Conservation (phyloP, 2,329 filamentous ascomycete genomes). For the Penicillium digitatum region DNA sequence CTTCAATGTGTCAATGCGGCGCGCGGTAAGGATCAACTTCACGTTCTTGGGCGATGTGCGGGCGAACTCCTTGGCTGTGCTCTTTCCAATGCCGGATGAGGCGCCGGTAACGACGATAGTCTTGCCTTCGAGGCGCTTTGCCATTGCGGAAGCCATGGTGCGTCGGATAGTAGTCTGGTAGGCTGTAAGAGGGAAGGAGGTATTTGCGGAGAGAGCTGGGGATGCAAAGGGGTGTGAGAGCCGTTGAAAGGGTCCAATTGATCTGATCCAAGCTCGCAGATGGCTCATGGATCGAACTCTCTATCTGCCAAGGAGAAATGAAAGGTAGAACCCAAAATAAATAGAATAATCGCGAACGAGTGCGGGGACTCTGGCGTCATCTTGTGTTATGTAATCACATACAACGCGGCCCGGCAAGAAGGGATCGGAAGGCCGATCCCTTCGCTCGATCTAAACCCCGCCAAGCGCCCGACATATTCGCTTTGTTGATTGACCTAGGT, state of each 20-base stretch:
- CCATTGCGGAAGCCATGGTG: slow-evolving; percentile 65
- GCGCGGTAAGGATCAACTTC: slow-evolving; percentile 83
- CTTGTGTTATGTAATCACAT: slow-evolving; percentile 15
- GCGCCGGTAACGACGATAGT: slow-evolving; percentile 89
- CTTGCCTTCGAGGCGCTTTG: slow-evolving; percentile 85
- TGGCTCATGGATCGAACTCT: slow-evolving; percentile 27
- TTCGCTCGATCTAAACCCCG: neutral
- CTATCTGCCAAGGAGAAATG: slow-evolving; percentile 1
- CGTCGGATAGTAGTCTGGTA: slow-evolving; percentile 31
- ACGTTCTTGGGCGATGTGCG: slow-evolving; percentile 74
- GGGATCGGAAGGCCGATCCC: slow-evolving; percentile 2
- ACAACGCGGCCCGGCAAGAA: slow-evolving; percentile 2
- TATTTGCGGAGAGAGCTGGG: slow-evolving; percentile 20
- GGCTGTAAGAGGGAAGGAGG: slow-evolving; percentile 18
- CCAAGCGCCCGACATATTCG: neutral
- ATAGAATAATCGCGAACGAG: slow-evolving; percentile 7
- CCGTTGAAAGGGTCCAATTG: slow-evolving; percentile 24
- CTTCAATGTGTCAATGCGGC: slow-evolving; percentile 72
- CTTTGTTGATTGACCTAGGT: neutral
- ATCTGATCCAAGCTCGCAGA: slow-evolving; percentile 21
- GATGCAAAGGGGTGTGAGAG: slow-evolving; percentile 11
- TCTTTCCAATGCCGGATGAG: slow-evolving; percentile 80
- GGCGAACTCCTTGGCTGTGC: slow-evolving; percentile 82
- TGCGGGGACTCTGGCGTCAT: slow-evolving; percentile 25
- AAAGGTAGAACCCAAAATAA: slow-evolving; percentile 11